Evolutionary conservation across 2,329 filamentous ascomycete species (phyloP).

Genomic region (Tolypocladium ovalisporum): DNA sequence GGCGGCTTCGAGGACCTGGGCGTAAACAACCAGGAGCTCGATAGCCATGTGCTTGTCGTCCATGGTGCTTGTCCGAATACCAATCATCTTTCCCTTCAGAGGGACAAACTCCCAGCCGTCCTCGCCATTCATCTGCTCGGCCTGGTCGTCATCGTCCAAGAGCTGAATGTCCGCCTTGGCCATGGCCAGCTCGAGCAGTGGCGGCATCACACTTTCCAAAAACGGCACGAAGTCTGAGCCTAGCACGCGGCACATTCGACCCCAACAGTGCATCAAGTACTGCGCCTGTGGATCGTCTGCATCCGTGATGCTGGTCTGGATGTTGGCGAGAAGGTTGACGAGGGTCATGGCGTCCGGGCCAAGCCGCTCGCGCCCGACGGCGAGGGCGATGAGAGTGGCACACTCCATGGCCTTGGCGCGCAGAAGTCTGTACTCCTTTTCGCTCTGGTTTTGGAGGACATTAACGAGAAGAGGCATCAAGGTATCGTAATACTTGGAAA

Average conservation of each 20-base stretch:
- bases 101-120: constrained; percentile 97
- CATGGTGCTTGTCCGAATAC: constrained; percentile 91
- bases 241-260: constrained; percentile 93
- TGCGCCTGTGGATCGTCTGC: constrained; percentile 91
- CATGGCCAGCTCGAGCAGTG: constrained; percentile 78
- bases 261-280: constrained; percentile 98
- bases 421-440: constrained; percentile 84
- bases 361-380: constrained; percentile 88
- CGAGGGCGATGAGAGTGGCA: constrained; percentile 87
- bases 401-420: constrained; percentile 99
- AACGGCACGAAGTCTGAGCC: constrained; percentile 87
- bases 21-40: constrained; percentile 93
- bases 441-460: constrained; percentile 79
- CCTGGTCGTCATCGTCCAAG: constrained; percentile 87
- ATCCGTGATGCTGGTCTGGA: constrained; percentile 79
- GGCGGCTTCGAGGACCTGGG: constrained; percentile 82
- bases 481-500: constrained; percentile 89
- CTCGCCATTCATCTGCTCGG: constrained; percentile 84
- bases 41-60: constrained; percentile 99
- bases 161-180: constrained; percentile 97
- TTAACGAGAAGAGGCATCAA: constrained; percentile 92
- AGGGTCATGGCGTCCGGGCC: constrained; percentile 77
- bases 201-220: constrained; percentile 86
- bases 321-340: constrained; percentile 76
- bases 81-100: constrained; percentile 94